Evolutionary conservation across 2,329 filamentous ascomycete species (phyloP), one percentile per base, ranked within the genome.

Genomic region (Cladosporium colombiae): DNA sequence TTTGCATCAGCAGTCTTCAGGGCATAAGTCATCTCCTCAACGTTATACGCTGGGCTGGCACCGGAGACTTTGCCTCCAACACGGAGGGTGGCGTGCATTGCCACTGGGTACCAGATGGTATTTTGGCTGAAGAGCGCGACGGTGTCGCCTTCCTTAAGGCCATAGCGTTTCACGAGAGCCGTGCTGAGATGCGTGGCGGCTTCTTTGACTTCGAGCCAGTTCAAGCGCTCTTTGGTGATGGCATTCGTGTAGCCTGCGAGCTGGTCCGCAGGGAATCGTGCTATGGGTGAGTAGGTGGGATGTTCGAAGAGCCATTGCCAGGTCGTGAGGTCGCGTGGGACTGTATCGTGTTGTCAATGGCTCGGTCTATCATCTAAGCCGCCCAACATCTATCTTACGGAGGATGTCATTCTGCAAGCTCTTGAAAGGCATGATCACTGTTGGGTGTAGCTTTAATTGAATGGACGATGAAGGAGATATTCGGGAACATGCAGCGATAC

Each of bases 1-100:
- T 83, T 87, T 2, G 85, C 83, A 37, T 84, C 78, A 0, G 81
- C 84, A 1, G 82, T 87, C 70, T 84, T 83, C 2, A 90, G 77
- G 1, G 86, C 87, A 74, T 89, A 89, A 0, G 82, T 84, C 85
- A 90, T 89, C 70, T 91, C 88, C 59, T 90, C 88, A 18, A 86
- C 80, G 65, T 86, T 89, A 75, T 90, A 90, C 0, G 87, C 88
- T 0, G 88, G 88, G 18, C 82, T 86, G 0, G 87, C 88, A 1
- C 88, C 88, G 2, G 83, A 86, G 1, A 89, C 84, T 33, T 86
- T 81, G 10, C 84, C 87, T 0, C 81, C 84, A 6, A 80, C 81
- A 14, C 84, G 81, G 8, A 87, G 78, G 1, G 83, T 82, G 0
- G 84, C 83, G 65, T 86, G 82, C 80, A 89, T 85, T 16, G 85